Evolutionary conservation across 1,284 basidiomycete genomes (phyloP).

Genomic region (Tilletia setariae): DNA sequence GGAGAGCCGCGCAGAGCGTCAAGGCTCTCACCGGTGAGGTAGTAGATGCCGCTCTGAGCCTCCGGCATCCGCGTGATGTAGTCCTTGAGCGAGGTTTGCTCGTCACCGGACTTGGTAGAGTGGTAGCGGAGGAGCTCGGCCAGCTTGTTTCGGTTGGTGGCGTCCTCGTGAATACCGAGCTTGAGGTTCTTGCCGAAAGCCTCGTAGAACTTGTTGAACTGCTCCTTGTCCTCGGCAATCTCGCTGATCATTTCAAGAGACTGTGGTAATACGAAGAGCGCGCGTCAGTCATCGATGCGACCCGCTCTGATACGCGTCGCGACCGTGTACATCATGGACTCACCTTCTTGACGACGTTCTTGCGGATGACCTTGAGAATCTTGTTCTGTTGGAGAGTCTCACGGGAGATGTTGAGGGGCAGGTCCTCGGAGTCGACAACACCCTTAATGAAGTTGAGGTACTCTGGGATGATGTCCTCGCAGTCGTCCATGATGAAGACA

Average conservation of each 20-base stretch:
- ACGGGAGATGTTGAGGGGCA: slow-evolving; percentile 99
- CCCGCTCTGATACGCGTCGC: background rate
- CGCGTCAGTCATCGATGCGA: background rate
- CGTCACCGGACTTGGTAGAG: slow-evolving; percentile 91
- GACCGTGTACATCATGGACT: background rate
- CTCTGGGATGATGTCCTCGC: slow-evolving; percentile 98
- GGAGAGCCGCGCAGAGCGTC: slow-evolving; percentile 87
- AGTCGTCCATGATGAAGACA: slow-evolving; percentile 99
- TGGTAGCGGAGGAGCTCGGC: slow-evolving; percentile 99
- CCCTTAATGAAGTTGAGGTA: slow-evolving; percentile 99
- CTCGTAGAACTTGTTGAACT: slow-evolving; percentile 91
- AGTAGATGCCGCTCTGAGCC: slow-evolving; percentile 97
- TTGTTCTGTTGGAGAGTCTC: slow-evolving; percentile 99
- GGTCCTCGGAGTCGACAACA: slow-evolving; percentile 94
- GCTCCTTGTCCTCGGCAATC: slow-evolving; percentile 99
- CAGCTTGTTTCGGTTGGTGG: slow-evolving; percentile 97
- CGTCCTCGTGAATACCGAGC: slow-evolving; percentile 98
- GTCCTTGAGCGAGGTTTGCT: slow-evolving; percentile 95
- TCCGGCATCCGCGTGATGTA: slow-evolving; percentile 99
- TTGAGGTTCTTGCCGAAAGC: slow-evolving; percentile 65
- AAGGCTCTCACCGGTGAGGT: slow-evolving; percentile 93
- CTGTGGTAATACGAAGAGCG: background rate
- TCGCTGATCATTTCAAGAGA: slow-evolving; percentile 83
- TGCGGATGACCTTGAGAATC: slow-evolving; percentile 97
- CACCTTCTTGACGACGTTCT: slow-evolving; percentile 88